Evolutionary conservation across 2,329 filamentous ascomycete genomes (phyloP), one percentile per base, ranked within the genome.

Genomic region (Fusarium lyarnte): DNA sequence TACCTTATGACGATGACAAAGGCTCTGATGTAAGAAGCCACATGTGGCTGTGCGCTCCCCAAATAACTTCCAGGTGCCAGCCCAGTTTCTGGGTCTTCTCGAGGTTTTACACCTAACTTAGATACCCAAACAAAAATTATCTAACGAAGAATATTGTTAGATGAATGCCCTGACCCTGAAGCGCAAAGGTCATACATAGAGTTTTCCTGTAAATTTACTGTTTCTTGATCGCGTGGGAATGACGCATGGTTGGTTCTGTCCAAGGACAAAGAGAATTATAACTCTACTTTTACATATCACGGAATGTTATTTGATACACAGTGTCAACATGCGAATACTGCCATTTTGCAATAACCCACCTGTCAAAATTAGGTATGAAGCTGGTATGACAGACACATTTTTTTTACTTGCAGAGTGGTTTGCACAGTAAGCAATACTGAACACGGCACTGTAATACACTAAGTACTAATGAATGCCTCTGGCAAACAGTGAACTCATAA

Each of bases 1-100:
- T 63, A 42, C 35, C 62, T 76, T 67, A 77, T 77, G 74, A 76
- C 72, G 70, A 74, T 75, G 75, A 77, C 75, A 77, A 77, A 74
- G 74, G 74, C 51, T 46, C 43, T n/a, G 25, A 42, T 62, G 46
- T 43, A 59, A 39, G 63, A 35, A 63, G 61, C 63, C 52, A 63
- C 47, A 66, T 45, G 74, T 77, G 74, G 74, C 74, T 72, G 60
- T 66, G 58, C 63, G 23, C 31, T 53, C 23, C 19, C 19, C n/a
- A 25, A 25, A 25, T 25, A 25, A 5, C 25, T 25, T 25, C 25
- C 25, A 25, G 25, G 25, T 25, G 25, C 25, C 25, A 25, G 25
- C 25, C 25, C 25, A 25, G 25, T 25, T 25, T 25, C 25, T 25
- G 25, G 25, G 25, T 25, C 23, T 25, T 16, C n/a, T n/a, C 41